Evolutionary conservation across 176 grass and related monocot species (phyloP).

Genomic region (Coix lacrymajobi): DNA sequence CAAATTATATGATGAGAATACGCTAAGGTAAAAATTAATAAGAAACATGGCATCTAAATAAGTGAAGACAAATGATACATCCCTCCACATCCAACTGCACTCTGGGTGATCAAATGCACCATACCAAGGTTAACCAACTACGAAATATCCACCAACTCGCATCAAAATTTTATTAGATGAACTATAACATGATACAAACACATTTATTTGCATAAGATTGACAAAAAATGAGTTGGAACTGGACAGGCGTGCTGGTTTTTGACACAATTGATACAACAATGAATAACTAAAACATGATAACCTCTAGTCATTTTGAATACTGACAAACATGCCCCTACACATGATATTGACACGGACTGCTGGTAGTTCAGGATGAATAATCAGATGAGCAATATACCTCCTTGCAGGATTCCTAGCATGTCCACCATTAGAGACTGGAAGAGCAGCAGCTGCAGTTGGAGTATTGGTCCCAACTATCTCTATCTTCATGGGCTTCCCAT

Average conservation of each 20-base stretch:
- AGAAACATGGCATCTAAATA: not conserved
- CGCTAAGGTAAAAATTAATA: not conserved
- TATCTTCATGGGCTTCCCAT: constrained; percentile 98
- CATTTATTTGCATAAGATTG: not conserved
- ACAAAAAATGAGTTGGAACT: not conserved
- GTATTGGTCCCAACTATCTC: constrained; percentile 85
- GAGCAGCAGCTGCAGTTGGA: constrained; percentile 45
- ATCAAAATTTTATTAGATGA: not conserved
- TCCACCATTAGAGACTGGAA: constrained; percentile 40
- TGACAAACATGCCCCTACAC: not conserved
- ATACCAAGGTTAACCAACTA: not conserved
- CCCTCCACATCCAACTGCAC: not conserved
- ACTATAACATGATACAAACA: not conserved
- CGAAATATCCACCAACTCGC: not conserved
- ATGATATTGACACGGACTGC: not conserved
- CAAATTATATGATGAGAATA: not conserved
- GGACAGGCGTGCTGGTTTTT: not conserved
- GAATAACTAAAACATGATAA: not conserved
- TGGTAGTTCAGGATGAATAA: not conserved
- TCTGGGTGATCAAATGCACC: not conserved
- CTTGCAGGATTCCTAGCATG: constrained; percentile 36
- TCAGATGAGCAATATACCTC: constrained; percentile 38
- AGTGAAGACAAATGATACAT: not conserved
- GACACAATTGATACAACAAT: not conserved
- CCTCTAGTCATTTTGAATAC: not conserved